Evolutionary conservation across 2,329 filamentous ascomycete genomes (phyloP).

Genomic region (Cladosporium sphaerospermum): DNA sequence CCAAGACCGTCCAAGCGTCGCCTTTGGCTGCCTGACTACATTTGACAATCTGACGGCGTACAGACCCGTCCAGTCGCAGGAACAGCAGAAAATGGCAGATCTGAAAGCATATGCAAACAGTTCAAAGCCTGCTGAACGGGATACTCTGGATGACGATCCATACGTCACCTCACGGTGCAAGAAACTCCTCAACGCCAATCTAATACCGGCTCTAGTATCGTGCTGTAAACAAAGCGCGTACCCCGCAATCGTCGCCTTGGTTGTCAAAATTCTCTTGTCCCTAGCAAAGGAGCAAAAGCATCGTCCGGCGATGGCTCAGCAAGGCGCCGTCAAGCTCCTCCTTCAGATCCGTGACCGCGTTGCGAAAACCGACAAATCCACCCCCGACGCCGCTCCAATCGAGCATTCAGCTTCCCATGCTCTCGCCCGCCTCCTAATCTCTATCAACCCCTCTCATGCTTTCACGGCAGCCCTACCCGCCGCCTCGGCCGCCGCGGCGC

Average conservation of each 20-base stretch:
- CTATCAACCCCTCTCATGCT: conserved; percentile 57
- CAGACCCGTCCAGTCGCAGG: conserved; percentile 69
- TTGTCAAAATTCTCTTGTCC: conserved; percentile 69
- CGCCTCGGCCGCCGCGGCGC: conserved; percentile 73
- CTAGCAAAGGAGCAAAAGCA: conserved; percentile 68
- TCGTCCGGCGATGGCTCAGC: conserved; percentile 77
- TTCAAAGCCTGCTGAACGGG: conserved; percentile 54
- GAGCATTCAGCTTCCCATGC: conserved; percentile 30
- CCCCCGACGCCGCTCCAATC: conserved; percentile 22
- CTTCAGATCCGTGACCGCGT: conserved; percentile 64
- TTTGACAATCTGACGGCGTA: conserved; percentile 81
- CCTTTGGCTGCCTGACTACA: conserved; percentile 82
- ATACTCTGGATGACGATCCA: conserved; percentile 68
- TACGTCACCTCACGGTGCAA: conserved; percentile 71
- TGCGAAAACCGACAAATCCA: conserved; percentile 41
- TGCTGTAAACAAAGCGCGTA: conserved; percentile 40
- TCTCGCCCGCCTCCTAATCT: conserved; percentile 58
- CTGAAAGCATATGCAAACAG: conserved; percentile 92
- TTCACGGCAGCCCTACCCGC: conserved; percentile 71
- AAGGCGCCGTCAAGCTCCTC: conserved; percentile 84
- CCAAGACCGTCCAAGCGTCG: conserved; percentile 38
- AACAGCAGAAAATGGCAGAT: conserved; percentile 86
- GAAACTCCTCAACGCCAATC: conserved; percentile 68
- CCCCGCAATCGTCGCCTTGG: conserved; percentile 62
- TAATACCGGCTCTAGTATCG: conserved; percentile 70